phyloP scores from a whole-genome alignment of 441 rosid species.

The Erodium moschatum region DNA sequence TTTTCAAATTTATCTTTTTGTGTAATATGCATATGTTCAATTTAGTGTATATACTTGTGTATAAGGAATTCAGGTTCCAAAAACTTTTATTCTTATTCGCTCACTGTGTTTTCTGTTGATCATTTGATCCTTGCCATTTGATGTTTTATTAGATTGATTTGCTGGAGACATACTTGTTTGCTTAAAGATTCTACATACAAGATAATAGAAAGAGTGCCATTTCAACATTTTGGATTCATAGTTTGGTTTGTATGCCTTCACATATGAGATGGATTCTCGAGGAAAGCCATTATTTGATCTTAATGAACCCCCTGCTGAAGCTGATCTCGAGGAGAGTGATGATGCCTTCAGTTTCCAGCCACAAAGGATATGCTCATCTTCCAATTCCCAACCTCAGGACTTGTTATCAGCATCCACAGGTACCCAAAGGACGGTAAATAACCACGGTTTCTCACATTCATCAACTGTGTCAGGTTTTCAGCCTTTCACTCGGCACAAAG shows the following conservation, averaged over 20 bases:
- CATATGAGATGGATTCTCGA: constrained; percentile 78
- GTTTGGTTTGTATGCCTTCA: constrained; percentile 55
- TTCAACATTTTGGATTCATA: constrained; percentile 22
- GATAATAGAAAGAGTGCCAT: constrained; percentile 17
- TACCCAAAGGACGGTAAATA: constrained; percentile 43
- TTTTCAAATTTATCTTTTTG: not conserved
- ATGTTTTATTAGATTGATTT: not conserved
- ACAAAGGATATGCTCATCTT: constrained; percentile 46
- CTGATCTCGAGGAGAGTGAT: constrained; percentile 46
- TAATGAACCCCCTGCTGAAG: constrained; percentile 84
- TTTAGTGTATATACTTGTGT: not conserved
- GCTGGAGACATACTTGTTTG: constrained; percentile 11
- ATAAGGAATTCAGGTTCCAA: not conserved
- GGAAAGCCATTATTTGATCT: constrained; percentile 86
- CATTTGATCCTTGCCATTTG: not conserved
- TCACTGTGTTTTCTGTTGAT: not conserved
- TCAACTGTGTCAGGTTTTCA: constrained; percentile 81
- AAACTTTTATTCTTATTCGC: not conserved
- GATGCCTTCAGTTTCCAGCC: constrained; percentile 39
- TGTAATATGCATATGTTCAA: not conserved
- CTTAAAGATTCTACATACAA: constrained; percentile 19
- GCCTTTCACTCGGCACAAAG: constrained; percentile 60
- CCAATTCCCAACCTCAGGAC: constrained; percentile 36
- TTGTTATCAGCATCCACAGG: constrained; percentile 41
- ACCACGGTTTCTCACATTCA: constrained; percentile 61